Evolutionary conservation across 1,139 yeast genomes (phyloP).

Genomic region (Yamadazyma sp.): DNA sequence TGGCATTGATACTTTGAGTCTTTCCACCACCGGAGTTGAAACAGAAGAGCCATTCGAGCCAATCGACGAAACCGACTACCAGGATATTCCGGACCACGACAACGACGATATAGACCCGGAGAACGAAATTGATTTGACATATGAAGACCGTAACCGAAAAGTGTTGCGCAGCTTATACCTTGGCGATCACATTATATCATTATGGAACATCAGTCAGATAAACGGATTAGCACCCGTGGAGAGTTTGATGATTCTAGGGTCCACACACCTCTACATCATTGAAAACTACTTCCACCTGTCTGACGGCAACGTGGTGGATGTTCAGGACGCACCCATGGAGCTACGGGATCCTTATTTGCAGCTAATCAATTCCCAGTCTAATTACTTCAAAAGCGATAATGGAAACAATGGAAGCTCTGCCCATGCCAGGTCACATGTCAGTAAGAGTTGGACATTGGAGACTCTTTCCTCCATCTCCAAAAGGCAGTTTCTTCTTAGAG

Average conservation of each 20-base stretch:
- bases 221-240: constrained; percentile 73
- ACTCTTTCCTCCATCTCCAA: constrained; percentile 64
- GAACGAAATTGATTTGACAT: constrained; percentile 21
- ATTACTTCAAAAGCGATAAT: constrained; percentile 16
- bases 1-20: constrained; percentile 28
- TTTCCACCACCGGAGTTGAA: constrained; percentile 21
- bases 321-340: constrained; percentile 60
- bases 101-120: constrained; percentile 15
- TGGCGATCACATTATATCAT: constrained; percentile 66
- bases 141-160: constrained; percentile 72
- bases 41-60: constrained; percentile 13
- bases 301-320: constrained; percentile 64
- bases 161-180: constrained; percentile 65
- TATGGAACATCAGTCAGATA: constrained; percentile 77
- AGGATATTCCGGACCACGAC: constrained; percentile 16
- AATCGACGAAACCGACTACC: constrained; percentile 43
- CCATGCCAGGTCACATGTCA: constrained; percentile 37
- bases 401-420: constrained; percentile 10
- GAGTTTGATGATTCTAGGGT: constrained; percentile 70
- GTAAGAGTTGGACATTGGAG: constrained; percentile 55
- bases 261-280: constrained; percentile 61
- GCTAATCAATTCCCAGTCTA: constrained; percentile 46
- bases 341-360: constrained; percentile 67
- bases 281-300: constrained; percentile 64
- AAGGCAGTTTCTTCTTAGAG: constrained; percentile 71